phyloP scores from a whole-genome alignment of 1,139 yeast genomes.

The Diutina neorugosa region DNA sequence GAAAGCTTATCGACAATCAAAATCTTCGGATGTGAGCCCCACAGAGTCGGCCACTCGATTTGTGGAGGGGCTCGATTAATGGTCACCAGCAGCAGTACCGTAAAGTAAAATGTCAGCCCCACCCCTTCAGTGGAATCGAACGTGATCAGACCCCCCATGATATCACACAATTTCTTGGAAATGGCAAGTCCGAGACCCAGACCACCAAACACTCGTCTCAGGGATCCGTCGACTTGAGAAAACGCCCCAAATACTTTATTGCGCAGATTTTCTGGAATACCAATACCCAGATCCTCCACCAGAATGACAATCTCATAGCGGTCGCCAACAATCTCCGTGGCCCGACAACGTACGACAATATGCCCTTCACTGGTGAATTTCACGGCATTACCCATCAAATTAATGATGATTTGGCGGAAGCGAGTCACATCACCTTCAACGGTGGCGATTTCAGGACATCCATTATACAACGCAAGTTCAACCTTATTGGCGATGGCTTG shows the following conservation, averaged over 20 bases:
- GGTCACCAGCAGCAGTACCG: constrained; percentile 10
- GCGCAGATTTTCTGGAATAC: constrained; percentile 38
- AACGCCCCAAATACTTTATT: constrained; percentile 46
- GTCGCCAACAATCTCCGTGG: constrained; percentile 17
- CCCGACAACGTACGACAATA: constrained; percentile 27
- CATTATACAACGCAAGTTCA: constrained; percentile 37
- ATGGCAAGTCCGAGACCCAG: constrained; percentile 51
- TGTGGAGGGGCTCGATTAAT: constrained; percentile 3
- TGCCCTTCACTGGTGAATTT: constrained; percentile 41
- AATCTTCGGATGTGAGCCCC: constrained; percentile 10
- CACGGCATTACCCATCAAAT: constrained; percentile 45
- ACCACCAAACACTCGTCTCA: constrained; percentile 46
- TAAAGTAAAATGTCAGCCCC: constrained; percentile 41
- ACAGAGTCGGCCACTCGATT: not conserved
- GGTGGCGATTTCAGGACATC: constrained; percentile 28
- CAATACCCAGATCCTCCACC: constrained; percentile 51
- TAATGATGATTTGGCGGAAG: constrained; percentile 41
- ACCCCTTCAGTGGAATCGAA: constrained; percentile 39
- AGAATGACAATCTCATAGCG: constrained; percentile 31
- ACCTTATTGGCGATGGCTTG: constrained; percentile 35
- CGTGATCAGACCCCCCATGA: constrained; percentile 45
- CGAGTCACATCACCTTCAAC: constrained; percentile 41
- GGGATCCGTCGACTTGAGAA: constrained; percentile 50
- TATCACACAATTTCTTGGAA: constrained; percentile 42
- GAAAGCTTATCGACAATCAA: constrained; percentile 23